Evolutionary conservation across 352 stramenopile genomes (phyloP).

Genomic region (Peronosclerospora sorghi): DNA sequence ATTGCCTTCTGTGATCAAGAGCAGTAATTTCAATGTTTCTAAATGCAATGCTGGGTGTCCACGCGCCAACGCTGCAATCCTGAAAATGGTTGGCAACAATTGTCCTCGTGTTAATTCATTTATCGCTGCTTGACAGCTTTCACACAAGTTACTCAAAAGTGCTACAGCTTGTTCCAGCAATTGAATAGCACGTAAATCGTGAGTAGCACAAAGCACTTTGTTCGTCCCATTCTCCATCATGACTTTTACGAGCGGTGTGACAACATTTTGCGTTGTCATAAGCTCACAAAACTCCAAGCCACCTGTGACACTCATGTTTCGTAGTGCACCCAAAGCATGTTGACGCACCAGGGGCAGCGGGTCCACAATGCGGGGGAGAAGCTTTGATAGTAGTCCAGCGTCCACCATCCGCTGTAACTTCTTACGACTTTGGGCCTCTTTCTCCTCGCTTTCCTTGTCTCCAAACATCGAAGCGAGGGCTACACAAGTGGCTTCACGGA

Average conservation of each 20-base stretch:
- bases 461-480: conserved; percentile 76
- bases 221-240: conserved; percentile 47
- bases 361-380: conserved; percentile 78
- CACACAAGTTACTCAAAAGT: conserved; percentile 70
- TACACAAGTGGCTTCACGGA: conserved; percentile 82
- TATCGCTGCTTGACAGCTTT: conserved; percentile 70
- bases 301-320: conserved; percentile 83
- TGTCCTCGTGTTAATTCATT: conserved; percentile 73
- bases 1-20: conserved; percentile 78
- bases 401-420: conserved; percentile 75
- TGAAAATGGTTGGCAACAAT: conserved; percentile 63
- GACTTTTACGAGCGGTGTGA: conserved; percentile 69
- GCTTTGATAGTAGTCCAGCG: conserved; percentile 62
- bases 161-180: conserved; percentile 75
- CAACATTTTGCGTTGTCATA: conserved; percentile 65
- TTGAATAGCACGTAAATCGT: conserved; percentile 54
- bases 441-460: conserved; percentile 44
- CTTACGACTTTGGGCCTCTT: conserved; percentile 37
- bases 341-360: conserved; percentile 77
- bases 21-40: conserved; percentile 71
- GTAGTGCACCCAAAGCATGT: conserved; percentile 66
- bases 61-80: conserved; percentile 45
- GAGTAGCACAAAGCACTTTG: conserved; percentile 40
- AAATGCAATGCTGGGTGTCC: conserved; percentile 45
- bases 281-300: conserved; percentile 73